Percentiles rank a stretch among this genome's conserved stretches.
Conservation (phyloP, 2,329 filamentous ascomycete genomes). For the Monosporascus sp. region DNA sequence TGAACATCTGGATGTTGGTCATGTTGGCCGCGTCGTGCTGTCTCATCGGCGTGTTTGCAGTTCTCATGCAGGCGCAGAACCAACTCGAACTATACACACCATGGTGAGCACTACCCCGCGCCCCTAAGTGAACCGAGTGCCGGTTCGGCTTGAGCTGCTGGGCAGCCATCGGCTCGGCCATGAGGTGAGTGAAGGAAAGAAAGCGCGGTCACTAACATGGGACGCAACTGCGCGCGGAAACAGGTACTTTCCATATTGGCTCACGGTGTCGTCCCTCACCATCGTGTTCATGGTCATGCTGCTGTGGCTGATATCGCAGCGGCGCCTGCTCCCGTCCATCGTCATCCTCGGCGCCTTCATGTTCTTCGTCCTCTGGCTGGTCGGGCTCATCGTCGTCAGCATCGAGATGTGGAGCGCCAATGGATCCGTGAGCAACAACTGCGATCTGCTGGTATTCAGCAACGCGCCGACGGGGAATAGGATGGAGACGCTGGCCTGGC, state of each 20-base stretch:
- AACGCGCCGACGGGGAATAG: slow-evolving; percentile 45
- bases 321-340: slow-evolving; percentile 55
- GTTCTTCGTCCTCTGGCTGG: slow-evolving; percentile 63
- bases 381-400: slow-evolving; percentile 56
- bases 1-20: slow-evolving; percentile 63
- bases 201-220: no score
- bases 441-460: slow-evolving; percentile 52
- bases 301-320: slow-evolving; percentile 56
- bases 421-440: slow-evolving; percentile 55
- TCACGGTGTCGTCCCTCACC: slow-evolving; percentile 53
- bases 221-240: not conserved
- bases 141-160: no score
- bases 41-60: slow-evolving; percentile 57
- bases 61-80: slow-evolving; percentile 54
- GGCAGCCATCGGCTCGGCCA: no score
- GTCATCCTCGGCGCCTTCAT: slow-evolving; percentile 61
- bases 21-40: slow-evolving; percentile 56
- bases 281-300: slow-evolving; percentile 63
- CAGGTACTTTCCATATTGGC: slow-evolving; percentile 65
- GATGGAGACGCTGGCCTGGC: slow-evolving; percentile 54
- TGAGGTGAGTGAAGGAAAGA: no score
- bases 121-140: no score
- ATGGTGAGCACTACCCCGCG: slow-evolving; percentile 43
- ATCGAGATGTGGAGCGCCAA: slow-evolving; percentile 59
- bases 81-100: slow-evolving; percentile 50